phyloP scores from a whole-genome alignment of 2,329 filamentous ascomycete species.

The Hypoxylon sp. region DNA sequence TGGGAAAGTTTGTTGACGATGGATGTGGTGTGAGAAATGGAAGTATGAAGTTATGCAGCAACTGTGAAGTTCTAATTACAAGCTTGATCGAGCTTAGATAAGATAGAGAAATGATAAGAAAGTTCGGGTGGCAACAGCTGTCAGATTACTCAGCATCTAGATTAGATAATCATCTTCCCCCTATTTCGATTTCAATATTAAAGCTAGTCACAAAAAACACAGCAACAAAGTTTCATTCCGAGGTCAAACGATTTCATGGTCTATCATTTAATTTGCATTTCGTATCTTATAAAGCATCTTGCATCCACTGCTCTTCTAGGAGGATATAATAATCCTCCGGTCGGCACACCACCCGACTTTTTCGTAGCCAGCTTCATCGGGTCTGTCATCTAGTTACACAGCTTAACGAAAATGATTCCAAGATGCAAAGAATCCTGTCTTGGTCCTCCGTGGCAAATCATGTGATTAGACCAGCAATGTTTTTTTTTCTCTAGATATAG shows the following conservation, averaged over 20 bases:
- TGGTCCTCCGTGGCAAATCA: slow-evolving; percentile 19
- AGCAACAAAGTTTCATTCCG: slow-evolving; percentile 12
- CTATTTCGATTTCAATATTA: slow-evolving; percentile 2
- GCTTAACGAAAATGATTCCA: slow-evolving; percentile 20
- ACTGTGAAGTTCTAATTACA: not conserved
- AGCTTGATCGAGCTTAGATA: slow-evolving; percentile 18
- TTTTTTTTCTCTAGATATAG: slow-evolving; percentile 29
- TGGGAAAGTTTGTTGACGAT: slow-evolving; percentile 13
- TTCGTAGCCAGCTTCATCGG: slow-evolving; percentile 8
- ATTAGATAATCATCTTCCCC: slow-evolving; percentile 35
- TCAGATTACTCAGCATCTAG: not conserved
- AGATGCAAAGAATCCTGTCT: slow-evolving; percentile 36
- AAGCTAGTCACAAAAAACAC: not conserved
- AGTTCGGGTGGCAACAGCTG: slow-evolving; percentile 6
- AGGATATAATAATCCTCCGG: slow-evolving; percentile 1
- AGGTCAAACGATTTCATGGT: slow-evolving; percentile 17
- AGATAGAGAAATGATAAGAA: slow-evolving; percentile 33
- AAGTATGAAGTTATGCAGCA: slow-evolving; percentile 9
- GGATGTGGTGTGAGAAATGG: slow-evolving; percentile 3
- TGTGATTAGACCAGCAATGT: slow-evolving; percentile 28
- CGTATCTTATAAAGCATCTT: slow-evolving; percentile 12
- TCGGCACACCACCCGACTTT: slow-evolving; percentile 4
- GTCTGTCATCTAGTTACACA: slow-evolving; percentile 1
- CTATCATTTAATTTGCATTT: slow-evolving; percentile 29
- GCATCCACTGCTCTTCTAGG: not conserved